Evolutionary conservation across 495 filamentous ascomycete species (phyloP).

Genomic region (Schizothecium vesticola): DNA sequence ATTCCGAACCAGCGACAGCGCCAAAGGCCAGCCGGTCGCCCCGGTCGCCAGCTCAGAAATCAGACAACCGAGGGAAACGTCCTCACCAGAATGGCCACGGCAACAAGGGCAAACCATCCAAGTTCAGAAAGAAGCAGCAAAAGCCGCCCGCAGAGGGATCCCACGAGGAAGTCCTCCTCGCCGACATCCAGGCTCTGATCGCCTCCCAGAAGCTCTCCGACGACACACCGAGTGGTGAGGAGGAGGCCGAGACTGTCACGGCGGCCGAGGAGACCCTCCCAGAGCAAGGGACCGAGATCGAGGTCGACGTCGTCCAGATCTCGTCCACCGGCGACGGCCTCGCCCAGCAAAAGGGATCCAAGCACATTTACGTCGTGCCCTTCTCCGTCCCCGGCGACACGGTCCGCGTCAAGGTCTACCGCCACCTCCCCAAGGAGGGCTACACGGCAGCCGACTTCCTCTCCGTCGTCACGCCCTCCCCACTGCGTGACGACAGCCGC

Average conservation of each 20-base stretch:
- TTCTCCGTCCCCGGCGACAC: conserved; percentile 79
- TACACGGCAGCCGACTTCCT: conserved; percentile 79
- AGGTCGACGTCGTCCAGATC: conserved; percentile 67
- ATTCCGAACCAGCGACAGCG: not conserved
- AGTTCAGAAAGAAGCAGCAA: conserved; percentile 18
- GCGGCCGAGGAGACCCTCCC: conserved; percentile 41
- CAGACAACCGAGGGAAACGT: not conserved
- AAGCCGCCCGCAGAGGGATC: conserved; percentile 36
- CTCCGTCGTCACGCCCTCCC: conserved; percentile 65
- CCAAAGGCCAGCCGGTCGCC: not conserved
- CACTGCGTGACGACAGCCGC: conserved; percentile 67
- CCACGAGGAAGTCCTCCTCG: conserved; percentile 66
- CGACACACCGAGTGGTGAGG: conserved; percentile 21
- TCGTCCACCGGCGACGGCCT: conserved; percentile 91
- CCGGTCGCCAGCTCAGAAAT: not conserved
- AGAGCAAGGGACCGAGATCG: conserved; percentile 66
- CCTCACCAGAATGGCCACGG: not conserved
- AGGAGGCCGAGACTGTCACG: conserved; percentile 9
- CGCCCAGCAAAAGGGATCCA: conserved; percentile 55
- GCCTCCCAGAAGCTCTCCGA: conserved; percentile 43
- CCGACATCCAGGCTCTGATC: conserved; percentile 64
- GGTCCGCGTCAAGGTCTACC: conserved; percentile 71
- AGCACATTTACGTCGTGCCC: conserved; percentile 82
- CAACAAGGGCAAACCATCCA: conserved; percentile 13
- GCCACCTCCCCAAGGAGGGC: conserved; percentile 50